Percentiles rank a stretch among this genome's conserved stretches.
Evolutionary conservation across 1,284 basidiomycete species (phyloP).

Genomic region (Melampsora americana): DNA sequence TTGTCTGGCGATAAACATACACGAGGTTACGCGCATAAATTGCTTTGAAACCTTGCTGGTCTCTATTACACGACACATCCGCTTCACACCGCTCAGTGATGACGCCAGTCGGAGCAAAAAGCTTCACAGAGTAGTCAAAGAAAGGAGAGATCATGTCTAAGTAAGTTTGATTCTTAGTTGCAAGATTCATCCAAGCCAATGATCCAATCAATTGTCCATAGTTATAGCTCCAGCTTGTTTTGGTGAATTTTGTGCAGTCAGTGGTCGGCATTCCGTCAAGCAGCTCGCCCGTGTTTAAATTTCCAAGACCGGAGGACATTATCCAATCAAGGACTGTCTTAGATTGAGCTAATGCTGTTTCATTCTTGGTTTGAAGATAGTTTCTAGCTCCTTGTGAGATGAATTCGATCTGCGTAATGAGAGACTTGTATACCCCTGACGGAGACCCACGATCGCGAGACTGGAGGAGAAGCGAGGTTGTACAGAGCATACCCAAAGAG

Average conservation of each 20-base stretch:
- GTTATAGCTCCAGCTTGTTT: slow-evolving; percentile 29
- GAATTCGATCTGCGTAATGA: slow-evolving; percentile 40
- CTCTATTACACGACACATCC: slow-evolving; percentile 1
- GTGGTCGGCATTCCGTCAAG: slow-evolving; percentile 19
- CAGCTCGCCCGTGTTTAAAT: slow-evolving; percentile 10
- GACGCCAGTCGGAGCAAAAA: background rate
- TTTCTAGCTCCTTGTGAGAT: slow-evolving; percentile 39
- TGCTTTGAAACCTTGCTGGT: slow-evolving; percentile 12
- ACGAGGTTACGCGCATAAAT: background rate
- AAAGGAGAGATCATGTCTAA: slow-evolving; percentile 20
- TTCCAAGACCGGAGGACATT: slow-evolving; percentile 19
- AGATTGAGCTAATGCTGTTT: slow-evolving; percentile 2
- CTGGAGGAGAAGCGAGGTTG: background rate
- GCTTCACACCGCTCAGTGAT: background rate
- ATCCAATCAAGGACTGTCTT: slow-evolving; percentile 21
- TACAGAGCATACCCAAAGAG: background rate
- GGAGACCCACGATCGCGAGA: slow-evolving; percentile 11
- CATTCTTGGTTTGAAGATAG: slow-evolving; percentile 22
- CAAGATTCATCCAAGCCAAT: slow-evolving; percentile 30
- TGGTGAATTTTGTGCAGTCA: slow-evolving; percentile 3
- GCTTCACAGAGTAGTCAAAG: slow-evolving; percentile 6
- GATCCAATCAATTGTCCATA: slow-evolving; percentile 36
- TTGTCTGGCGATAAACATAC: slow-evolving; percentile 5
- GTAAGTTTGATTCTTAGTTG: slow-evolving; percentile 30
- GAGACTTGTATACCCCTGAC: slow-evolving; percentile 30